Evolutionary conservation across 2,329 filamentous ascomycete genomes (phyloP), one percentile per base, ranked within the genome.

Genomic region (Whalleya microplaca): DNA sequence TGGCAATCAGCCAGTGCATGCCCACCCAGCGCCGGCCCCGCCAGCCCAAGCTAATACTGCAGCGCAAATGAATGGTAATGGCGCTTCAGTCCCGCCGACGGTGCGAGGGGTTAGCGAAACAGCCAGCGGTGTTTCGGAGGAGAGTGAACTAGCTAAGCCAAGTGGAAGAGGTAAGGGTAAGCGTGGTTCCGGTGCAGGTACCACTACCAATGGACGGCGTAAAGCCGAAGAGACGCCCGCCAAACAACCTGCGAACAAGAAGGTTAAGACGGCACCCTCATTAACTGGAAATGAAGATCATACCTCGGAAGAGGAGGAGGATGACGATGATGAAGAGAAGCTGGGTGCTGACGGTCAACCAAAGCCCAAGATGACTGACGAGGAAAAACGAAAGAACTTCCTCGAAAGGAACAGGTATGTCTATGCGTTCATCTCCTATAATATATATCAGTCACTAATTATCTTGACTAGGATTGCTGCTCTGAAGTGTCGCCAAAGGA

Each of bases 331-430:
- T 76, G 50, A 80, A 51, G 83, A 80, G 45, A 82, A 84, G 48
- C 80, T 84, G 5, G 46, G 52, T 19, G 82, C 80, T 27, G 79
- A 84, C 46, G 78, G 80, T 41, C 85, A 88, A 66, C 78, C 80
- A 42, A 89, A 87, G 73, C 71, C 74, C 0, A 97, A 96, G 80
- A 96, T 97, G 92, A 97, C 93, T 0, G 95, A 98, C 54, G 95
- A 98, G 70, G 95, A 99, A 78, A 99, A 99, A 80, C 85, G 95
- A 42, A 96, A 96, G 78, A 99, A 98, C 72, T 99, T 99, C 74
- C 80, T 99, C 2, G 95, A 99, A 71, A 84, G 95, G 23, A 99
- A 99, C 74, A 87, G 94, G 94, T 96, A 85, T 68, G 85, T 51
- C 32, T 4, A 20, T 20, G 21, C 41, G 2, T 29, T 10, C 42